Percentiles rank a stretch among this genome's conserved stretches.
Evolutionary conservation across 345 rosid species (phyloP).

Genomic region (Turnera subulata): DNA sequence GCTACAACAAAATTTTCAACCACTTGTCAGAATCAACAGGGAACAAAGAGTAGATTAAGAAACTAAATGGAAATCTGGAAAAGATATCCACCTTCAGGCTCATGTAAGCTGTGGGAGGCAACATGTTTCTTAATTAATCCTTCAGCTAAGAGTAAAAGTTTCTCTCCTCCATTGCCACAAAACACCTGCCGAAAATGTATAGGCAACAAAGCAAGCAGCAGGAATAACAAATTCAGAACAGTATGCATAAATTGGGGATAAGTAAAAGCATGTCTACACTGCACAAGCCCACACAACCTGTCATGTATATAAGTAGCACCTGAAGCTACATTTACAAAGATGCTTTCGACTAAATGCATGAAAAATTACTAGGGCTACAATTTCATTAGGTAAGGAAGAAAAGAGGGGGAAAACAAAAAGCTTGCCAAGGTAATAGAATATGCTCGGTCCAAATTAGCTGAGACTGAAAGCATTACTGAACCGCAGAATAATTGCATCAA

Average conservation of each 20-base stretch:
- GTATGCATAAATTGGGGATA: too few relatives aligned
- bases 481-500: too few relatives aligned
- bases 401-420: too few relatives aligned
- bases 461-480: neutral
- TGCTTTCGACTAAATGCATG: neutral
- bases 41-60: neutral
- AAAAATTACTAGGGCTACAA: neutral
- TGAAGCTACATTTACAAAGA: neutral
- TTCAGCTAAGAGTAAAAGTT: constrained; percentile 79
- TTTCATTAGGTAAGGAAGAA: neutral
- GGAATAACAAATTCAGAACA: too few relatives aligned
- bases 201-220: too few relatives aligned
- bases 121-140: constrained; percentile 92
- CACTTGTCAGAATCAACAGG: too few relatives aligned
- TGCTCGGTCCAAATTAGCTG: neutral
- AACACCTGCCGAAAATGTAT: constrained; percentile 49
- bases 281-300: too few relatives aligned
- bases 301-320: neutral
- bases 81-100: constrained; percentile 71
- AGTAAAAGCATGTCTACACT: too few relatives aligned
- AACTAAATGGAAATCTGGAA: neutral
- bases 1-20: constrained; percentile 46
- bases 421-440: neutral
- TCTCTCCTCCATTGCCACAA: constrained; percentile 84
- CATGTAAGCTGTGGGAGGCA: constrained; percentile 86